Evolutionary conservation across 2,329 filamentous ascomycete genomes (phyloP).

Genomic region (Colletotrichum sp.): DNA sequence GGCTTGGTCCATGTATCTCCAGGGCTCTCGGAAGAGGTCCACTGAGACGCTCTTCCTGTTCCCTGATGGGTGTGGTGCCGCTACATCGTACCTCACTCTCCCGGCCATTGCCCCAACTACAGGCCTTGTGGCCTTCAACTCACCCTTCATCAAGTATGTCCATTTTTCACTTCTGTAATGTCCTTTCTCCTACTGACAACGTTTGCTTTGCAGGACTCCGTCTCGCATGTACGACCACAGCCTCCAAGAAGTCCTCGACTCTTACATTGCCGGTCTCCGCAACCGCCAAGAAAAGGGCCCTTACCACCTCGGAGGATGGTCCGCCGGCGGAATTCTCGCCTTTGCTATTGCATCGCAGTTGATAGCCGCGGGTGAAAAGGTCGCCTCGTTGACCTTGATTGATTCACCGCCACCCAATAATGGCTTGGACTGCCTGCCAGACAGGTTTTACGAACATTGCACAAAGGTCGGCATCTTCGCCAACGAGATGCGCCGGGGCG

Average conservation of each 20-base stretch:
- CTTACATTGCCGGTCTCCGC: not conserved
- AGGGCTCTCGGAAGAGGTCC: not conserved
- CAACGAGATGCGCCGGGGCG: constrained; percentile 47
- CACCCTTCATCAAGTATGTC: not conserved
- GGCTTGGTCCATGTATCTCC: not conserved
- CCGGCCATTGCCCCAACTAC: not conserved
- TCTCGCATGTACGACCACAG: not conserved
- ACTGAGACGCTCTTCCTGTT: not conserved
- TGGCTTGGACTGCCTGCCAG: constrained; percentile 67
- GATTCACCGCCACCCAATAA: constrained; percentile 57
- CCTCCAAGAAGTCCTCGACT: not conserved
- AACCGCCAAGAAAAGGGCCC: constrained; percentile 67
- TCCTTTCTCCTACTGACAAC: not conserved
- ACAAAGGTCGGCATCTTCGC: constrained; percentile 74
- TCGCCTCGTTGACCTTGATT: constrained; percentile 29
- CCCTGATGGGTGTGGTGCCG: not conserved
- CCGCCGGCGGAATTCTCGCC: constrained; percentile 74
- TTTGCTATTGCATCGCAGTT: constrained; percentile 69
- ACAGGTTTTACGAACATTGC: constrained; percentile 72
- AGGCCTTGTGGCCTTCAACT: not conserved
- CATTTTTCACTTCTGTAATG: accelerated
- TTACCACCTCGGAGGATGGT: constrained; percentile 77
- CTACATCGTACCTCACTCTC: not conserved
- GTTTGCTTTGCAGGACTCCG: constrained; percentile 44
- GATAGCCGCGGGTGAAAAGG: constrained; percentile 58